phyloP scores from a whole-genome alignment of 768 basidiomycete genomes.

The Mycena olivaceomarginata region DNA sequence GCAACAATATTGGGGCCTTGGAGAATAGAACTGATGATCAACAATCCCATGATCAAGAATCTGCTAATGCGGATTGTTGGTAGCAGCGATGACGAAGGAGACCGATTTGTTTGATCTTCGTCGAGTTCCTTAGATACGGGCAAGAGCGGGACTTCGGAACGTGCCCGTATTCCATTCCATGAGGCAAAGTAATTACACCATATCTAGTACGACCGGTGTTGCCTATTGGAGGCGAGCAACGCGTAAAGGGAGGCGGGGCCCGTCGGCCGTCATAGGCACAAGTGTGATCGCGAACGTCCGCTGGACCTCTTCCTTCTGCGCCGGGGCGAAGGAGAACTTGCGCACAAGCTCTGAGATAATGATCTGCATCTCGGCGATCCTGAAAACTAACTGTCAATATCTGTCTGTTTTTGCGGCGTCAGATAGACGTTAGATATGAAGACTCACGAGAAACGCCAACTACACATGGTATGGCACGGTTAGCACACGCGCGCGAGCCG shows the following conservation, averaged over 20 bases:
- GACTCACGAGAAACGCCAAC: constrained; percentile 43
- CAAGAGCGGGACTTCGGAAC: too few relatives aligned
- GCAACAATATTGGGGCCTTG: not conserved
- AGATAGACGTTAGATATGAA: not conserved
- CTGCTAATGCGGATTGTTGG: too few relatives aligned
- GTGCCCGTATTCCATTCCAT: too few relatives aligned
- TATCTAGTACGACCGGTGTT: not conserved
- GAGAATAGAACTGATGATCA: too few relatives aligned
- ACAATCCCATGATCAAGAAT: too few relatives aligned
- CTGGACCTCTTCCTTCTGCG: constrained; percentile 15
- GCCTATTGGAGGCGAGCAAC: constrained; percentile 31
- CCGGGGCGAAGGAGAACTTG: constrained; percentile 36
- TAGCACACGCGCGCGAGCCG: not conserved
- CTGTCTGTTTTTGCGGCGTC: not conserved
- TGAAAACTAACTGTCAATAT: not conserved
- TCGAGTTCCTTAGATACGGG: too few relatives aligned
- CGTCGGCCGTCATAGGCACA: constrained; percentile 38
- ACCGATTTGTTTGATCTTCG: too few relatives aligned
- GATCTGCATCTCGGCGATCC: constrained; percentile 42
- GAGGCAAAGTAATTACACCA: too few relatives aligned
- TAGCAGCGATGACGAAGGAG: too few relatives aligned
- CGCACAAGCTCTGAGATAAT: constrained; percentile 40
- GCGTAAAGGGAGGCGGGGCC: constrained; percentile 34
- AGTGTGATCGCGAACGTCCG: constrained; percentile 43
- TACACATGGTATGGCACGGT: not conserved